phyloP scores from a whole-genome alignment of 352 stramenopile genomes.

The Globisporangium cederbergense region DNA sequence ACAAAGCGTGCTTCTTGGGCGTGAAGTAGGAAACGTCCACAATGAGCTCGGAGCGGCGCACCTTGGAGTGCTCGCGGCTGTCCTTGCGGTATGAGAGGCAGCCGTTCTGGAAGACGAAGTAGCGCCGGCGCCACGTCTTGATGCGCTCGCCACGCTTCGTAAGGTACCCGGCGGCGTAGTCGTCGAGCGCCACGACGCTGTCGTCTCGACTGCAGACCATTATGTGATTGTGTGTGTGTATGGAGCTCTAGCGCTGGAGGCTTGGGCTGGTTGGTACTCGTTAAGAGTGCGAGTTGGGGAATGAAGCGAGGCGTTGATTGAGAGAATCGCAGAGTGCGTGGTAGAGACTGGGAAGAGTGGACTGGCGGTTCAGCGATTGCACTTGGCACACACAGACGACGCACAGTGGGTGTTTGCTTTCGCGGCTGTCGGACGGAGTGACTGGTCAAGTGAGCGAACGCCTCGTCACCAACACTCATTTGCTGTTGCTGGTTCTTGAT shows the following conservation, averaged over 20 bases:
- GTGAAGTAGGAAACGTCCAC: constrained; percentile 48
- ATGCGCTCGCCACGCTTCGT: constrained; percentile 61
- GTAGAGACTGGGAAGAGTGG: background rate
- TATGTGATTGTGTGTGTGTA: background rate
- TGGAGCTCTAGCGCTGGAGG: background rate
- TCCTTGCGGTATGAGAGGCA: constrained; percentile 63
- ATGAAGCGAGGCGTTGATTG: background rate
- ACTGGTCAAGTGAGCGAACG: background rate
- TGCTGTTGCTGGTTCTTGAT: background rate
- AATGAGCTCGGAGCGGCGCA: constrained; percentile 46
- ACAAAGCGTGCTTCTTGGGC: constrained; percentile 47
- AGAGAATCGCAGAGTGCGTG: background rate
- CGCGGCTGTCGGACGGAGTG: background rate
- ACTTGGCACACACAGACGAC: background rate
- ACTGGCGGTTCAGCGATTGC: background rate
- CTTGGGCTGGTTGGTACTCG: constrained; percentile 5
- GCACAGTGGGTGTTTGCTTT: background rate
- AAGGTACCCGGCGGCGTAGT: constrained; percentile 68
- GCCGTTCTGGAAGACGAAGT: constrained; percentile 75
- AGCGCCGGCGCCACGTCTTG: constrained; percentile 77
- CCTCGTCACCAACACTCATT: constrained; percentile 2
- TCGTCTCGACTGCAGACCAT: constrained; percentile 20
- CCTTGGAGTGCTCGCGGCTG: constrained; percentile 40
- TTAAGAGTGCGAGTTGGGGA: constrained; percentile 1
- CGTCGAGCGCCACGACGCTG: constrained; percentile 49